Conservation (phyloP, 2,329 filamentous ascomycete genomes). For the Fusarium sublunatum region DNA sequence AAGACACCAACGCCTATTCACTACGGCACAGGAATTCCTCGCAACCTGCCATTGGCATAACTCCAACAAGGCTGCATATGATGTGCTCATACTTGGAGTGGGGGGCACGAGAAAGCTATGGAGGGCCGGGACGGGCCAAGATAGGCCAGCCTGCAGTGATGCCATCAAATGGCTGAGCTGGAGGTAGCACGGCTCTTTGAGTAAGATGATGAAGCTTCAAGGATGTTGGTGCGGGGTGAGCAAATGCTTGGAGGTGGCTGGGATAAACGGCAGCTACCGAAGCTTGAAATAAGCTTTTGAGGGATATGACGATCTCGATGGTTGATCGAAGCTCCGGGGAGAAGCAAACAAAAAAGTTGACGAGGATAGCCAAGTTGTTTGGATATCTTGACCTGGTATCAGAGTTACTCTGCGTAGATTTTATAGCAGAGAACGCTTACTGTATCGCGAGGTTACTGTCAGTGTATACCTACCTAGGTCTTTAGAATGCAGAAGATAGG, state of each 20-base stretch:
- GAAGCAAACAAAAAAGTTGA: neutral
- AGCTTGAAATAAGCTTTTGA: constrained; percentile 17
- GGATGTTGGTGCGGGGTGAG: constrained; percentile 29
- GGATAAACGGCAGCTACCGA: constrained; percentile 4
- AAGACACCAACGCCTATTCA: constrained; percentile 4
- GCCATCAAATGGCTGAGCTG: constrained; percentile 31
- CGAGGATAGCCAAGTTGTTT: neutral
- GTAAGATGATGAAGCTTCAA: constrained; percentile 19
- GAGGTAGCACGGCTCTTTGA: constrained; percentile 16
- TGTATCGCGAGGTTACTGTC: neutral
- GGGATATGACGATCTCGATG: constrained; percentile 13
- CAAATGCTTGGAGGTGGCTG: constrained; percentile 10
- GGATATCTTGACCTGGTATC: neutral
- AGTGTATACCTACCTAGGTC: neutral
- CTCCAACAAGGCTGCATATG: constrained; percentile 31
- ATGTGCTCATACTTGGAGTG: constrained; percentile 32
- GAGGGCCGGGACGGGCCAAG: constrained; percentile 31
- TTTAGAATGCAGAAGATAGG: neutral
- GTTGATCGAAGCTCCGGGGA: neutral
- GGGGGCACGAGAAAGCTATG: constrained; percentile 35
- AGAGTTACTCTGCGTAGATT: too few species aligned
- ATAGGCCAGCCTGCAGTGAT: constrained; percentile 22
- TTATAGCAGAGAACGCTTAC: constrained; percentile 8
- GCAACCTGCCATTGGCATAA: constrained; percentile 24
- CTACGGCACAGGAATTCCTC: constrained; percentile 28